A percentile compares a stretch with the other conserved stretches of the same genome.
Evolutionary conservation across 2,329 filamentous ascomycete genomes (phyloP).

Genomic region (Grosmannia penicillata): DNA sequence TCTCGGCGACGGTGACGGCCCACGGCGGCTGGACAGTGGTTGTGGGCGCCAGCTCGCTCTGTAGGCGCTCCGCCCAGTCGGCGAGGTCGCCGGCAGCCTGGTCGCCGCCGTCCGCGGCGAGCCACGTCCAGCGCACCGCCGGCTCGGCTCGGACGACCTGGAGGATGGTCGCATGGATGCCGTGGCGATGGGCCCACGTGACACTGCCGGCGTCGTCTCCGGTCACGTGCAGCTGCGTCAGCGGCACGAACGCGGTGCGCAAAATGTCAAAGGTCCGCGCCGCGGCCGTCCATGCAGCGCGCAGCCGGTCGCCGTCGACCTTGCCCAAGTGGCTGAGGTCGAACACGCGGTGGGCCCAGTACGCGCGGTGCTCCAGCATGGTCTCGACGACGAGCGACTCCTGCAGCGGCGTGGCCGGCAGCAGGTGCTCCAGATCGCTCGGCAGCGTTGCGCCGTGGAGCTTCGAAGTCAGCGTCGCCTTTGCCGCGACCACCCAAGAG

Average conservation of each 20-base stretch:
- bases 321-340: slow-evolving; percentile 12
- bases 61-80: neutral
- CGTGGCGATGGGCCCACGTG: neutral
- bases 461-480: slow-evolving; percentile 1
- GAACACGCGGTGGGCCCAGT: slow-evolving; percentile 24
- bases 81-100: neutral
- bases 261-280: slow-evolving; percentile 18
- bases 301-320: slow-evolving; percentile 16
- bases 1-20: slow-evolving; percentile 21
- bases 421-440: slow-evolving; percentile 9
- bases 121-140: neutral
- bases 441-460: slow-evolving; percentile 8
- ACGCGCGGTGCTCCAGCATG: slow-evolving; percentile 19
- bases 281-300: slow-evolving; percentile 18
- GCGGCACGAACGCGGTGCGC: slow-evolving; percentile 20
- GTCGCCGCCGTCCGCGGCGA: neutral
- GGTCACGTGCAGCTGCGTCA: slow-evolving; percentile 8
- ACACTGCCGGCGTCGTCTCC: neutral
- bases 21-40: slow-evolving; percentile 16
- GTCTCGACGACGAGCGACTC: slow-evolving; percentile 24
- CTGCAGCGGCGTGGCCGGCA: slow-evolving; percentile 20
- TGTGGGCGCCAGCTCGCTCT: neutral
- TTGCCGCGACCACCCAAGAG: neutral
- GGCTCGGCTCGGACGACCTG: neutral
- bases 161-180: neutral